Base-by-base conservation (phyloP, 192 early-diverging fungal genomes). In the Polychytrium aggregatum region DNA sequence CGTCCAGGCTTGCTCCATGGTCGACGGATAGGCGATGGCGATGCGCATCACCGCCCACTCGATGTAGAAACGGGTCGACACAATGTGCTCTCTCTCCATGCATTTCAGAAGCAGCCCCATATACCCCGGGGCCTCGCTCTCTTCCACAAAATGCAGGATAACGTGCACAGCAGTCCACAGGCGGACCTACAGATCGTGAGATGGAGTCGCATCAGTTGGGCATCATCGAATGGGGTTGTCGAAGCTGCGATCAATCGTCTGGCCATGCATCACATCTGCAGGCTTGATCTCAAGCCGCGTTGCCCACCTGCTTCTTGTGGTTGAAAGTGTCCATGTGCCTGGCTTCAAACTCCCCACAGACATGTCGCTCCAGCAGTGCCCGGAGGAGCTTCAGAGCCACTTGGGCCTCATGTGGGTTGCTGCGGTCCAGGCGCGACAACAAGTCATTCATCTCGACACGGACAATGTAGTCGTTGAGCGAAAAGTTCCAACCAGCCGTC, bases 381-480 rank as follows among this genome's bases (percentile, higher is more conserved):
- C 39, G 6, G 4, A 65, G 36, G 1, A 57, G 3, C 8, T 14
- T 8, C 24, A 20, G 8, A 10, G 62, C 74, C n/a, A 76, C 43
- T 17, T 30, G 18, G 0, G 14, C 34, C 30, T 78, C 59, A 0
- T 44, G 16, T 9, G 46, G 26, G 24, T 51, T 50, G 6, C 34
- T 46, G 0, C 22, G 24, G n/a, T 72, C 51, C 14, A 79, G 40
- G 17, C 55, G 55, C 10, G 61, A 17, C n/a, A 81, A 40, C 9
- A 81, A 17, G 21, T 52, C 58, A 41, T 66, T 75, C 50, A 63
- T 65, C 37, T 51, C 25, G 4, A 81, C 67, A 7, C 79, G 64
- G 11, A 79, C 64, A 25, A 55, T 37, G 41, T 76, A 79, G 40
- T 81, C 78, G 34, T 66, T 62, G 37, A 54, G 55, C 29, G 43